These are phyloP conservation scores for Suillus clintonianus DNA, from an alignment of 768 basidiomycete genomes.

Conservation along the genomic window DNA sequence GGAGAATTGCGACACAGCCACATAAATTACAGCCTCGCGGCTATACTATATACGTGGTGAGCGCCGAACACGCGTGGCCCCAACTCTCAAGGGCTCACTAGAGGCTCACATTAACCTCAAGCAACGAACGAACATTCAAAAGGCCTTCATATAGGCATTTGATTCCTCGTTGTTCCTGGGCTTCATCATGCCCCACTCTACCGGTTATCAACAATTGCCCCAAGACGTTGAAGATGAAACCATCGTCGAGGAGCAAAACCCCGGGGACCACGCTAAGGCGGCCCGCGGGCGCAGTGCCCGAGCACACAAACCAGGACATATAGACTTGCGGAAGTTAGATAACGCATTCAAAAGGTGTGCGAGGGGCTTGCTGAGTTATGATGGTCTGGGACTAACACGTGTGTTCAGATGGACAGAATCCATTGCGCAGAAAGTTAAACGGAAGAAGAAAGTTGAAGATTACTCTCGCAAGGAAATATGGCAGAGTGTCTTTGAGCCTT, in stretches of 20 bases:
- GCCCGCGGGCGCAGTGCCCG: constrained; percentile 30
- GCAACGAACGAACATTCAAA: not conserved
- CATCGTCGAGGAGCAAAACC: constrained; percentile 31
- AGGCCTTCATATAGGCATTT: not conserved
- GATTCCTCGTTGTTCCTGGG: not conserved
- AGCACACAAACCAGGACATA: constrained; percentile 54
- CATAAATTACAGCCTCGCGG: not conserved
- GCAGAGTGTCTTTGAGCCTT: constrained; percentile 79
- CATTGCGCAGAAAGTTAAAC: constrained; percentile 82
- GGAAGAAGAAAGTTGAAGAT: constrained; percentile 70
- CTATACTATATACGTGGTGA: not conserved
- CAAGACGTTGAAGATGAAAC: constrained; percentile 41
- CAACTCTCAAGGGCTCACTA: not conserved
- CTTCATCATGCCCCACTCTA: constrained; percentile 41
- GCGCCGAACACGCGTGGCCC: not conserved
- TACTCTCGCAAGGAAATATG: constrained; percentile 72
- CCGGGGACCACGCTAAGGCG: constrained; percentile 18
- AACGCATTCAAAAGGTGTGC: constrained; percentile 78
- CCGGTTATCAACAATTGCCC: constrained; percentile 49
- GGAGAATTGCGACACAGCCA: not conserved
- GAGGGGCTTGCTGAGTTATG: not conserved
- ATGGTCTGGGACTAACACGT: constrained; percentile 1
- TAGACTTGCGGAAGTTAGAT: constrained; percentile 80
- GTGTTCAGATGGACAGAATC: constrained; percentile 76
- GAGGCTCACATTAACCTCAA: not conserved